A percentile compares a stretch with the other conserved stretches of the same genome.
phyloP scores from a whole-genome alignment of 768 basidiomycete species.

The Agrocybe chaxingu region DNA sequence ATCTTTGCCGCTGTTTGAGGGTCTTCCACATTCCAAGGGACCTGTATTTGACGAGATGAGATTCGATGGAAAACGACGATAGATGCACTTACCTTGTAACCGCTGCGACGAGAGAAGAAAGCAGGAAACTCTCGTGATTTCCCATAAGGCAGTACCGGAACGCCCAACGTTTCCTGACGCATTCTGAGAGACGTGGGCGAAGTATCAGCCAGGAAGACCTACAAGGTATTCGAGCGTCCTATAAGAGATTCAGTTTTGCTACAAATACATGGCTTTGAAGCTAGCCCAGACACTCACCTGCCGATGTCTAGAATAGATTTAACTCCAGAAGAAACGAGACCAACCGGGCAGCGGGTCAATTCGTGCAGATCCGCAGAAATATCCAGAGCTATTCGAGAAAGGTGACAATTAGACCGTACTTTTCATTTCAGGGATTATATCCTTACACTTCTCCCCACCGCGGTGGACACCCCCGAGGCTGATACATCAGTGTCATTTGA shows the following conservation, averaged over 20 bases:
- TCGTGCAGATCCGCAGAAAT: constrained; percentile 93
- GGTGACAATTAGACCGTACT: not conserved
- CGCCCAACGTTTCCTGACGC: constrained; percentile 87
- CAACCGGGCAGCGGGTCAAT: constrained; percentile 85
- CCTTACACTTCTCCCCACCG: constrained; percentile 45
- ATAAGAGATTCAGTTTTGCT: not conserved
- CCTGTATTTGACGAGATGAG: constrained; percentile 38
- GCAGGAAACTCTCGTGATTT: constrained; percentile 85
- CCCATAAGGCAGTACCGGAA: constrained; percentile 83
- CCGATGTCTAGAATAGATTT: constrained; percentile 96
- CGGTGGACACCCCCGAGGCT: constrained; percentile 38
- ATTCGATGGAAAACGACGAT: not conserved
- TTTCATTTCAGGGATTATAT: not conserved
- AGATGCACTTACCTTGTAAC: constrained; percentile 56
- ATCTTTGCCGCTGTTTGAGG: constrained; percentile 69
- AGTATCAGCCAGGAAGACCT: constrained; percentile 10
- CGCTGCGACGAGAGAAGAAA: constrained; percentile 85
- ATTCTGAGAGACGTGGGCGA: not conserved
- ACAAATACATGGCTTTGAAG: too few species aligned
- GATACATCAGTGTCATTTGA: not conserved
- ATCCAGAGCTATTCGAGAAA: constrained; percentile 69
- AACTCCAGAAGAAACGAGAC: constrained; percentile 88
- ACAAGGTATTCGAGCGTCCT: constrained; percentile 83
- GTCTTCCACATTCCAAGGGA: constrained; percentile 72
- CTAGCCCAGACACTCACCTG: constrained; percentile 33